These are phyloP conservation scores for Mercurialis annua DNA, from an alignment of 345 rosid genomes.

Conservation along the genomic window DNA sequence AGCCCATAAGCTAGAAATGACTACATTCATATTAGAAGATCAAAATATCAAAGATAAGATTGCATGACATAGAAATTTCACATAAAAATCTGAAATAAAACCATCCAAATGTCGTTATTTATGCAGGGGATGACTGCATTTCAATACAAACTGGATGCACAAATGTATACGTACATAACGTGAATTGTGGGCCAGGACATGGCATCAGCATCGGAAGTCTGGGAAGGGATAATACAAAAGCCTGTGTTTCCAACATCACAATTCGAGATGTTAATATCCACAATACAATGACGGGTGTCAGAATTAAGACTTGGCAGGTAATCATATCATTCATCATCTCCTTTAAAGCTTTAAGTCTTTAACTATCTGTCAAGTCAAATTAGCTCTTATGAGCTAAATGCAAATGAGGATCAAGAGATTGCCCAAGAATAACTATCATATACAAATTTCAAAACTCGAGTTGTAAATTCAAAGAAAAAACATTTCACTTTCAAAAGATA, in stretches of 20 bases:
- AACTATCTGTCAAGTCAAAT: conserved; percentile 4
- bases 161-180: conserved; percentile 72
- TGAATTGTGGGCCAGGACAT: conserved; percentile 96
- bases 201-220: conserved; percentile 96
- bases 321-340: conserved; percentile 9
- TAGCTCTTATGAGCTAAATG: neutral
- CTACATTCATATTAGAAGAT: conserved; percentile 1
- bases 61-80: conserved; percentile 1
- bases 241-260: conserved; percentile 93
- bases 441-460: neutral
- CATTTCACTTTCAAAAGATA: neutral
- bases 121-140: conserved; percentile 89
- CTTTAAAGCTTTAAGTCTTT: too few species aligned
- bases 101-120: conserved; percentile 23
- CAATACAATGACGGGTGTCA: conserved; percentile 84
- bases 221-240: conserved; percentile 73
- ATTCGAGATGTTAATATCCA: conserved; percentile 73
- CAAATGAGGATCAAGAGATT: neutral
- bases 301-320: conserved; percentile 99
- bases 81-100: conserved; percentile 14
- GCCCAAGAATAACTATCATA: neutral
- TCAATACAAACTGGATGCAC: conserved; percentile 94
- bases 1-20: conserved; percentile 4
- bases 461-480: neutral
- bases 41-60: neutral